Conservation (phyloP, 371 early-diverging fungal species). For the Mucor sp. region DNA sequence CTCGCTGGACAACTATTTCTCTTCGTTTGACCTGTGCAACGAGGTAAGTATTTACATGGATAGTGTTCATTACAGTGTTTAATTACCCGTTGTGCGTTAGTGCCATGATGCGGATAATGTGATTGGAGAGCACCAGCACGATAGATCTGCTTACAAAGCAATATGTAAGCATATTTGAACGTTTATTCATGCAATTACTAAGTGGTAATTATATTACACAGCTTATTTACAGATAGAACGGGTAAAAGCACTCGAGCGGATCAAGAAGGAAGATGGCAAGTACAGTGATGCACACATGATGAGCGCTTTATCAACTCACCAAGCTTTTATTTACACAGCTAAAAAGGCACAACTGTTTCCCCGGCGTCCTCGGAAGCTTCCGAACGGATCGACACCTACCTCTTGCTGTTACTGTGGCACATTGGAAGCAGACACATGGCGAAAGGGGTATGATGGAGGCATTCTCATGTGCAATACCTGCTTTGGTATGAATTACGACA, state of each 20-base stretch:
- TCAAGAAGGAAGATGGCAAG: slow-evolving; percentile 38
- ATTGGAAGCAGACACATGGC: slow-evolving; percentile 51
- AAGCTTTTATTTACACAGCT: neutral
- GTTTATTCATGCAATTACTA: neutral
- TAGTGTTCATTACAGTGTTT: neutral
- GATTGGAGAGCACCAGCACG: neutral
- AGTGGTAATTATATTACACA: neutral
- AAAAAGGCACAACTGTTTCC: slow-evolving; percentile 42
- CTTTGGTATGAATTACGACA: slow-evolving; percentile 62
- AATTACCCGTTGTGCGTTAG: slow-evolving; percentile 24
- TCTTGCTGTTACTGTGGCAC: slow-evolving; percentile 53
- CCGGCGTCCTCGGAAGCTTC: slow-evolving; percentile 29
- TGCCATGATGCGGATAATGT: slow-evolving; percentile 50
- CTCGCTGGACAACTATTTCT: slow-evolving; percentile 61
- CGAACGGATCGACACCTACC: slow-evolving; percentile 31
- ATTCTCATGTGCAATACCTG: slow-evolving; percentile 85
- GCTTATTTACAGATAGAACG: slow-evolving; percentile 48
- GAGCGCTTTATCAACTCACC: neutral
- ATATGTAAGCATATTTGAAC: slow-evolving; percentile 47
- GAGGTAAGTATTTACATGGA: slow-evolving; percentile 36
- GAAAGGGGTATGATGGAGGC: slow-evolving; percentile 75
- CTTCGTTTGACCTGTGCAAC: slow-evolving; percentile 73
- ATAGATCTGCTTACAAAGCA: slow-evolving; percentile 27
- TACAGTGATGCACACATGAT: neutral
- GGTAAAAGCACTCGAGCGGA: slow-evolving; percentile 55